phyloP scores from a whole-genome alignment of 768 basidiomycete genomes.

The Podaxis carcinomalis region DNA sequence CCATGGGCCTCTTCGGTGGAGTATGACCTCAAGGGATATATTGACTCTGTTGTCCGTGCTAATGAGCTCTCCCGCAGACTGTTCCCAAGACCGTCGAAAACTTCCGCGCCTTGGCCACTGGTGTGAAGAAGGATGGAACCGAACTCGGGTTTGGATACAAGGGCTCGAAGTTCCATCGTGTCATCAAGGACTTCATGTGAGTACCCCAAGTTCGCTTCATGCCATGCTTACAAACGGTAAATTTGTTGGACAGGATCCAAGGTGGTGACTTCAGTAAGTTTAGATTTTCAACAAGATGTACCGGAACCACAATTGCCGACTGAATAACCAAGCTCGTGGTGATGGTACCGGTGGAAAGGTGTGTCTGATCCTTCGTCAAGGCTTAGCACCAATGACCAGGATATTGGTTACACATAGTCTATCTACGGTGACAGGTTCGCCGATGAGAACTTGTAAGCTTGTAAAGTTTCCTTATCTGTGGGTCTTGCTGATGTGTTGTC shows the following conservation, averaged over 20 bases:
- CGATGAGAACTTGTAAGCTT: constrained; percentile 90
- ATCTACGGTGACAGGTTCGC: constrained; percentile 90
- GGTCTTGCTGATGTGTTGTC: constrained; percentile 6
- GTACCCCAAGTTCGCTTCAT: constrained; percentile 15
- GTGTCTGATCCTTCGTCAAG: constrained; percentile 10
- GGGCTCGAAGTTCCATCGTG: constrained; percentile 94
- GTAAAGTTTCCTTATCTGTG: neutral
- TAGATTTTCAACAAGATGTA: neutral
- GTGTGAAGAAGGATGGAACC: constrained; percentile 72
- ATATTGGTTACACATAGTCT: constrained; percentile 40
- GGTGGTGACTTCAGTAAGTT: constrained; percentile 95
- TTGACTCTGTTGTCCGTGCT: neutral
- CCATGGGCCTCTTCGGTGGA: constrained; percentile 87
- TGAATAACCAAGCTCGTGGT: constrained; percentile 51
- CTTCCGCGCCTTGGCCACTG: constrained; percentile 91
- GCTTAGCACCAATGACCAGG: neutral
- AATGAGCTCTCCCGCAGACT: constrained; percentile 44
- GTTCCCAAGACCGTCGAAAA: constrained; percentile 97
- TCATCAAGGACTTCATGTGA: constrained; percentile 92
- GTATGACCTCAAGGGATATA: constrained; percentile 35
- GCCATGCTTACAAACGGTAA: neutral
- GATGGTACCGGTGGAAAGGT: constrained; percentile 93
- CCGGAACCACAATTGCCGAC: neutral
- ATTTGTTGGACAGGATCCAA: constrained; percentile 65
- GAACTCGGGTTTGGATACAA: constrained; percentile 88